Conservation (phyloP, 164 flowering plant species). For the Protea cynaroides region DNA sequence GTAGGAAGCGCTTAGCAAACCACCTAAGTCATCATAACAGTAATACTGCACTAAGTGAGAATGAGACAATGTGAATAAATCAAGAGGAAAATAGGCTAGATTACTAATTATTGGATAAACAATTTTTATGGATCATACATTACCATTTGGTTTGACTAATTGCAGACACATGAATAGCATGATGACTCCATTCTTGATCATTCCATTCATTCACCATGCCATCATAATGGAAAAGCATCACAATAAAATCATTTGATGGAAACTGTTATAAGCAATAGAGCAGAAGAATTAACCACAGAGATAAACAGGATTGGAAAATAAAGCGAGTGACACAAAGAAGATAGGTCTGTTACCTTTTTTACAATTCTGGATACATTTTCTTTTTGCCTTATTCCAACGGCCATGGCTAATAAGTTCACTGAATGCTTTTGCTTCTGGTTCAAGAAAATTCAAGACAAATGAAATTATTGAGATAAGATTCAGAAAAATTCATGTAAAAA, state of each 20-base stretch:
- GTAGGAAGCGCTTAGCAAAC: conserved; percentile 90
- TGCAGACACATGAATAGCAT: conserved; percentile 68
- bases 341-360: conserved; percentile 42
- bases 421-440: conserved; percentile 33
- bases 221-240: conserved; percentile 92
- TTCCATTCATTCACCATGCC: conserved; percentile 72
- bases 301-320: background rate
- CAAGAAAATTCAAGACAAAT: conserved; percentile 2
- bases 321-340: background rate
- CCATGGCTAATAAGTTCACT: conserved; percentile 60
- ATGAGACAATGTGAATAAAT: background rate
- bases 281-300: background rate
- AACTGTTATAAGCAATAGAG: conserved; percentile 42
- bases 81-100: background rate
- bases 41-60: background rate
- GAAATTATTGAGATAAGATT: too few relatives aligned
- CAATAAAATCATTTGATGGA: conserved; percentile 43
- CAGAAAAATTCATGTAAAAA: background rate
- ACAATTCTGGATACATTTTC: conserved; percentile 54
- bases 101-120: background rate
- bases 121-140: background rate
- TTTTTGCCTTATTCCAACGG: conserved; percentile 83
- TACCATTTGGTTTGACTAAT: conserved; percentile 88
- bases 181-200: conserved; percentile 53
- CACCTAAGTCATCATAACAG: conserved; percentile 45